Conservation (phyloP, 805 yeast genomes). For the Cyberlindnera samutprakarnensis region DNA sequence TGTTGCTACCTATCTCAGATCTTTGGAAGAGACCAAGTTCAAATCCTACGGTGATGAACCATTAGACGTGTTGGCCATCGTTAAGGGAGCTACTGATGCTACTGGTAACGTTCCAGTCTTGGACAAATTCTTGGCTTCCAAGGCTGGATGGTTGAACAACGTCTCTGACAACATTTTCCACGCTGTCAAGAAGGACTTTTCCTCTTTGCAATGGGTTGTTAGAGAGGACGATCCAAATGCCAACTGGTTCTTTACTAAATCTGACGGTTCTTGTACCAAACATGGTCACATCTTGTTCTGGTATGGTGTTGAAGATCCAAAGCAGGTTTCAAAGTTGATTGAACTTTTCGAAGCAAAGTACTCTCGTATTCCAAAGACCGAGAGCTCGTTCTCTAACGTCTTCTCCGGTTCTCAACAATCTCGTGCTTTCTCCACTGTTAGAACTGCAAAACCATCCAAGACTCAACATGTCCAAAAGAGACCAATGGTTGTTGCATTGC, state of each 20-base stretch:
- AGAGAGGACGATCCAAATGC: conserved; percentile 86
- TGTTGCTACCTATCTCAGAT: conserved; percentile 75
- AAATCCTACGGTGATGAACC: conserved; percentile 94
- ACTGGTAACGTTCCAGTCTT: conserved; percentile 49
- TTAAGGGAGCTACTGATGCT: conserved; percentile 38
- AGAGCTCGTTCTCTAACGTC: conserved; percentile 27
- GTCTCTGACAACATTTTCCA: conserved; percentile 92
- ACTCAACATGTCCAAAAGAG: conserved; percentile 13
- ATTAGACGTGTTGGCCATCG: conserved; percentile 86
- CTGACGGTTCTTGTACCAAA: conserved; percentile 89
- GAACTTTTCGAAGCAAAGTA: conserved; percentile 37
- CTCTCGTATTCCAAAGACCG: conserved; percentile 24
- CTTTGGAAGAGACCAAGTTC: conserved; percentile 54
- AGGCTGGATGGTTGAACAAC: conserved; percentile 94
- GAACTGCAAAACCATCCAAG: conserved; percentile 7
- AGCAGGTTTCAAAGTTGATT: conserved; percentile 56
- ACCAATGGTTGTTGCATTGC: conserved; percentile 18
- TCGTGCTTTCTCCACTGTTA: conserved; percentile 43
- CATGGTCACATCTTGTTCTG: conserved; percentile 89
- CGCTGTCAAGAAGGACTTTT: conserved; percentile 68
- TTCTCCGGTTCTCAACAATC: conserved; percentile 32
- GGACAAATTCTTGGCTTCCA: conserved; percentile 81
- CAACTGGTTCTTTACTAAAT: conserved; percentile 84
- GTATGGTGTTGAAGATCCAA: conserved; percentile 75
- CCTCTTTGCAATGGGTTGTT: conserved; percentile 78